Evolutionary conservation across 306 rosid species (phyloP).

Genomic region (Ziziphus jujuba): DNA sequence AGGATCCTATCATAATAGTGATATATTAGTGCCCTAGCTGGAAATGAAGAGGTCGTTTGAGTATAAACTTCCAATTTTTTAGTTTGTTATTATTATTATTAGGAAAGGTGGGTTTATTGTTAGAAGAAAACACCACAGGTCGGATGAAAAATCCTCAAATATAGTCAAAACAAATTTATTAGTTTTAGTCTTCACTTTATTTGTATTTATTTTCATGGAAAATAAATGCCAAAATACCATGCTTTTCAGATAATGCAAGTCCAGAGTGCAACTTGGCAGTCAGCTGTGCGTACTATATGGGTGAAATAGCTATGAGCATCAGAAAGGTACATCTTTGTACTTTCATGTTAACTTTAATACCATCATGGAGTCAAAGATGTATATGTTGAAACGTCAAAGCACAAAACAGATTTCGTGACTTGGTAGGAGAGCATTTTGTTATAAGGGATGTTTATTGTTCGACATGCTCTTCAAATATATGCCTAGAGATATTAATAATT

Average conservation of each 20-base stretch:
- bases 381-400: too few species aligned
- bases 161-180: too few species aligned
- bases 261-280: slow-evolving; percentile 72
- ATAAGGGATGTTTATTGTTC: background rate
- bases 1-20: background rate
- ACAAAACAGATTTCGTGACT: slow-evolving; percentile 1
- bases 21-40: background rate
- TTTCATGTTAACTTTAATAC: background rate
- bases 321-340: slow-evolving; percentile 61
- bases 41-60: background rate
- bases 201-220: slow-evolving; percentile 16
- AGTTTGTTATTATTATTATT: too few species aligned
- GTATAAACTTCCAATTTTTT: background rate
- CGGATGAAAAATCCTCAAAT: too few species aligned
- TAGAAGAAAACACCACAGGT: too few species aligned
- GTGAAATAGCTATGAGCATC: slow-evolving; percentile 91
- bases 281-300: slow-evolving; percentile 83
- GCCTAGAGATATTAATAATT: background rate
- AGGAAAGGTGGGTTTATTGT: too few species aligned
- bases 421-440: background rate
- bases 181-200: slow-evolving; percentile 23
- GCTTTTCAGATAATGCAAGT: slow-evolving; percentile 64
- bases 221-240: background rate
- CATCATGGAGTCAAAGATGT: slow-evolving; percentile 1
- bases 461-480: background rate